A percentile compares a stretch with the other conserved stretches of the same genome.
phyloP scores from a whole-genome alignment of 768 basidiomycete genomes.

The Phaeotremella skinneri region DNA sequence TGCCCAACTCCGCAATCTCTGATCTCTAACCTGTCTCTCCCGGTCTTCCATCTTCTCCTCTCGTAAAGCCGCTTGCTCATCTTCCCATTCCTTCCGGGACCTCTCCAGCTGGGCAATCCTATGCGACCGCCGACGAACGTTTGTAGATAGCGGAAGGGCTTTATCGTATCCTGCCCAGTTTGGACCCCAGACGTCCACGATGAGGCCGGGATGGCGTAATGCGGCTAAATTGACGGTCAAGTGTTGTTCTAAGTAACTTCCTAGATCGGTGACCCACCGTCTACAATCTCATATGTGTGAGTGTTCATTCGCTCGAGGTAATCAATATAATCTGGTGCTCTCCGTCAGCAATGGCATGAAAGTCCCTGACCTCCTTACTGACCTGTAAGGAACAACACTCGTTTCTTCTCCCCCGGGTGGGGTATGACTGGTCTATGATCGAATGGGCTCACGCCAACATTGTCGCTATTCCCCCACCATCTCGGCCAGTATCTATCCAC shows the following conservation, averaged over 20 bases:
- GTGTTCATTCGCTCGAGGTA: constrained; percentile 52
- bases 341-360: constrained; percentile 1
- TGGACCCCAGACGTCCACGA: constrained; percentile 52
- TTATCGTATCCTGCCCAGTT: constrained; percentile 48
- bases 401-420: constrained; percentile 20
- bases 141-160: constrained; percentile 40
- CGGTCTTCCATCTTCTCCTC: constrained; percentile 9
- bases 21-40: constrained; percentile 11
- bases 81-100: constrained; percentile 16
- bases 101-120: constrained; percentile 28
- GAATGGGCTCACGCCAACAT: constrained; percentile 43
- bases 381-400: constrained; percentile 50
- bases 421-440: constrained; percentile 34
- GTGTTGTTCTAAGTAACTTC: not conserved
- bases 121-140: constrained; percentile 35
- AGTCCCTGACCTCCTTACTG: constrained; percentile 11
- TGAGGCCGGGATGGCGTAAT: constrained; percentile 43
- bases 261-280: constrained; percentile 20
- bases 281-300: constrained; percentile 52
- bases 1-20: constrained; percentile 14
- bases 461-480: constrained; percentile 47
- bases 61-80: constrained; percentile 1
- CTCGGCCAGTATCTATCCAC: constrained; percentile 20
- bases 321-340: constrained; percentile 42
- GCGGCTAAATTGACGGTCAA: constrained; percentile 31